Conservation (phyloP, 192 early-diverging fungal species). For the Backusella parvicylindrica region DNA sequence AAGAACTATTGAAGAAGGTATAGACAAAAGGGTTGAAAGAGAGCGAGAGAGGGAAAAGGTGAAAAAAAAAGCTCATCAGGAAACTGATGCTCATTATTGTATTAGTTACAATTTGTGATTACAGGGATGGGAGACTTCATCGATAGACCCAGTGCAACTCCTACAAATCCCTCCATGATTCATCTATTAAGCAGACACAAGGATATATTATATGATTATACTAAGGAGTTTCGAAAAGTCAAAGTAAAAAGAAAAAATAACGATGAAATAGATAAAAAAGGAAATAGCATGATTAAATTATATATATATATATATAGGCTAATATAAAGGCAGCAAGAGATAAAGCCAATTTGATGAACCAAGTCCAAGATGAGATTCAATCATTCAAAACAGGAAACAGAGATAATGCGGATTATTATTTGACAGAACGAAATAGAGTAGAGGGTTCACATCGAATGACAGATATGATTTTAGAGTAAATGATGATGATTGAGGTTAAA, state of each 20-base stretch:
- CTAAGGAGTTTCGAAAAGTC: constrained; percentile 72
- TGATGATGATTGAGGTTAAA: not conserved
- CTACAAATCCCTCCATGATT: constrained; percentile 62
- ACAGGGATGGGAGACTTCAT: constrained; percentile 62
- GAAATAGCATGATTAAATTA: not conserved
- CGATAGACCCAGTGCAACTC: constrained; percentile 45
- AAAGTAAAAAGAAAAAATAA: constrained; percentile 56
- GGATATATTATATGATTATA: constrained; percentile 76
- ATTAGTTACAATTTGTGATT: constrained; percentile 54
- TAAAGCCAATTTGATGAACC: constrained; percentile 65
- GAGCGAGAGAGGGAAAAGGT: not conserved
- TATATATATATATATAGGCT: constrained; percentile 41
- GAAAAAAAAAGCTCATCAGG: not conserved
- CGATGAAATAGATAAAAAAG: not conserved
- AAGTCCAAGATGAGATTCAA: constrained; percentile 59
- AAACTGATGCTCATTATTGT: too few species aligned
- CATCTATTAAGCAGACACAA: constrained; percentile 74
- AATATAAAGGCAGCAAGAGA: constrained; percentile 62
- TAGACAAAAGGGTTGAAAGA: too few species aligned
- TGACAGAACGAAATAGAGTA: constrained; percentile 67
- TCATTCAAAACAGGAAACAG: constrained; percentile 35
- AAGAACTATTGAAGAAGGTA: not conserved
- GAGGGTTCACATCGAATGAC: constrained; percentile 71
- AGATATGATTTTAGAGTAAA: constrained; percentile 77
- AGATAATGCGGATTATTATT: constrained; percentile 56